Evolutionary conservation across 2,329 filamentous ascomycete genomes (phyloP), one percentile per base, ranked within the genome.

Genomic region (Hirsutella minnesotensis): DNA sequence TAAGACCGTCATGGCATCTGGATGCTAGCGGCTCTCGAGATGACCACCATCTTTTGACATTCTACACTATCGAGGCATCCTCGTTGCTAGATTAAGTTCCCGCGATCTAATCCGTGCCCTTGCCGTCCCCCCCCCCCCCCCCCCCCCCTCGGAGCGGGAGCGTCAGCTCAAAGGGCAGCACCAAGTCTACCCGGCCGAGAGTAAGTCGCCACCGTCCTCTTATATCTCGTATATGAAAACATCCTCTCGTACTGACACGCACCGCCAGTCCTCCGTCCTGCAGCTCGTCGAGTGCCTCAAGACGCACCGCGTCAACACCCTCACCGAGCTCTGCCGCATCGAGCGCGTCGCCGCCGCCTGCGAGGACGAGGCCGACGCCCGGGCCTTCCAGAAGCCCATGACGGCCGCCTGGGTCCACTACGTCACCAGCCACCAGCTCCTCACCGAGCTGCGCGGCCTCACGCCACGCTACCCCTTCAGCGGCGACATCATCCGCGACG

Each of bases 361-460:
- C 46, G 69, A 77, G 27, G 67, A 71, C 34, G 68, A 75, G 36
- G 75, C 78, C 42, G 74, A 83, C 38, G 72, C 73, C 13, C 70
- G 72, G 22, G 68, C 68, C 3, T 74, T 78, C 48, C 73, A 76
- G 54, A 63, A 61, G 5, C 78, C 81, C 10, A 82, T 87, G 78
- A 83, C 81, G 3, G 62, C 70, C 3, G 82, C 83, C 3, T 87
- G 82, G 81, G 66, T 71, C 2, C 72, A 84, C 63, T 86, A 86
- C 53, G 81, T 87, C 49, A 74, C 73, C 46, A 82, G 76, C 46
- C 75, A 85, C 60, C 78, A 82, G 53, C 65, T 87, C 16, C 67
- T 87, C 20, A 77, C 71, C 31, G 83, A 87, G 55, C 70, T 87
- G n/a, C 69, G 81, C 18, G 75, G 76, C 20, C 62, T 86, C 20